These are phyloP conservation scores for Yarrowia porcina DNA, from an alignment of 805 yeast species.

Conservation along the genomic window DNA sequence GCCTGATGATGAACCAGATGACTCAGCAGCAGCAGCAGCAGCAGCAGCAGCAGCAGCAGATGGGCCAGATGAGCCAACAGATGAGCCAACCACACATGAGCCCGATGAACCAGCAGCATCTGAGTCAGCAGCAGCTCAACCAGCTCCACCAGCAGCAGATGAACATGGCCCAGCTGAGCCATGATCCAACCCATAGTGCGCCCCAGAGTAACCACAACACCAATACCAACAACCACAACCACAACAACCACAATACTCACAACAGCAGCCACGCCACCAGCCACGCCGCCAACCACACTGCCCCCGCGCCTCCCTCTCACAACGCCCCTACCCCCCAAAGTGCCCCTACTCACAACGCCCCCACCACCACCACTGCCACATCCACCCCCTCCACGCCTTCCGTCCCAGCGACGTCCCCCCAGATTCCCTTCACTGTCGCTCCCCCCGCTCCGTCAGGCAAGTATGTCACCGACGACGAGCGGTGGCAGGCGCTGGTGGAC, in stretches of 20 bases:
- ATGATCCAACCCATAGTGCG: neutral
- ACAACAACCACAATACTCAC: too few relatives aligned
- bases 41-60: neutral
- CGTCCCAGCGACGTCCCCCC: neutral
- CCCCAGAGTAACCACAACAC: neutral
- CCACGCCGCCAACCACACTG: too few relatives aligned
- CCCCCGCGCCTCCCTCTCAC: too few relatives aligned
- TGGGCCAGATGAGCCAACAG: too few relatives aligned
- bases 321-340: too few relatives aligned
- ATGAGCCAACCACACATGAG: too few relatives aligned
- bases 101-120: too few relatives aligned
- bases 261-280: too few relatives aligned
- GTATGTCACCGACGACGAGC: slow-evolving; percentile 33
- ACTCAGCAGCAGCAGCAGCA: too few relatives aligned
- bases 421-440: slow-evolving; percentile 12
- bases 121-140: neutral
- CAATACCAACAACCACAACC: too few relatives aligned
- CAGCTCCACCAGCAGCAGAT: neutral
- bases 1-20: neutral
- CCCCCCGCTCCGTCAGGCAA: slow-evolving; percentile 30
- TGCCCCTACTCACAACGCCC: too few relatives aligned
- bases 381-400: neutral
- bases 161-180: too few relatives aligned
- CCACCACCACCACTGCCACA: neutral
- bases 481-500: slow-evolving; percentile 44